Evolutionary conservation across 116 monocot species (phyloP).

Genomic region (Dioscorea cayenensis): DNA sequence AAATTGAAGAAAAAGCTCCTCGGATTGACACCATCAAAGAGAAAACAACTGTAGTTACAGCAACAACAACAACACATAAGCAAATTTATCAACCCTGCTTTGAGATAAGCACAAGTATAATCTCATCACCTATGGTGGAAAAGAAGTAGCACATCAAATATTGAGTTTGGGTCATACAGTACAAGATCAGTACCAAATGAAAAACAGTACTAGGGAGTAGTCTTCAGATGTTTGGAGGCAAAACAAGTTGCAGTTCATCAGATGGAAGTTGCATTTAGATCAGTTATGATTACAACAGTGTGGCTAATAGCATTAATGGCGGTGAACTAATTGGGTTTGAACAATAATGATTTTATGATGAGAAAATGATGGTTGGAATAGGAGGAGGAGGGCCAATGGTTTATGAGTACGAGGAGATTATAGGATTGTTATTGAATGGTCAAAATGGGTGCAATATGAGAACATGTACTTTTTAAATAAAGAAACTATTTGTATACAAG

Average conservation of each 20-base stretch:
- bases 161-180: background rate
- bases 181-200: slow-evolving; percentile 9
- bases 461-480: background rate
- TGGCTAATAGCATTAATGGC: background rate
- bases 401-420: slow-evolving; percentile 48
- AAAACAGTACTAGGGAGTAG: background rate
- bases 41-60: slow-evolving; percentile 16
- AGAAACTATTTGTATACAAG: too few relatives aligned
- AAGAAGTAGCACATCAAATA: background rate
- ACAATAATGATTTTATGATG: slow-evolving; percentile 16
- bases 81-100: slow-evolving; percentile 10
- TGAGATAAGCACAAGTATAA: background rate
- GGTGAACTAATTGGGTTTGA: slow-evolving; percentile 22
- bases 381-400: slow-evolving; percentile 17
- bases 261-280: slow-evolving; percentile 23
- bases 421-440: slow-evolving; percentile 10
- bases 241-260: slow-evolving; percentile 35
- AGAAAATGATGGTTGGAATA: background rate
- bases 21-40: slow-evolving; percentile 29
- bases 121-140: background rate
- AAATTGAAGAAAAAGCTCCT: slow-evolving; percentile 83
- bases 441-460: slow-evolving; percentile 2
- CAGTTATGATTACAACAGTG: slow-evolving; percentile 14
- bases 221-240: slow-evolving; percentile 20
- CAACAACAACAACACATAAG: slow-evolving; percentile 13